These are phyloP conservation scores for Leonotis leonurus DNA, from an alignment of 257 asterid species.

Conservation along the genomic window DNA sequence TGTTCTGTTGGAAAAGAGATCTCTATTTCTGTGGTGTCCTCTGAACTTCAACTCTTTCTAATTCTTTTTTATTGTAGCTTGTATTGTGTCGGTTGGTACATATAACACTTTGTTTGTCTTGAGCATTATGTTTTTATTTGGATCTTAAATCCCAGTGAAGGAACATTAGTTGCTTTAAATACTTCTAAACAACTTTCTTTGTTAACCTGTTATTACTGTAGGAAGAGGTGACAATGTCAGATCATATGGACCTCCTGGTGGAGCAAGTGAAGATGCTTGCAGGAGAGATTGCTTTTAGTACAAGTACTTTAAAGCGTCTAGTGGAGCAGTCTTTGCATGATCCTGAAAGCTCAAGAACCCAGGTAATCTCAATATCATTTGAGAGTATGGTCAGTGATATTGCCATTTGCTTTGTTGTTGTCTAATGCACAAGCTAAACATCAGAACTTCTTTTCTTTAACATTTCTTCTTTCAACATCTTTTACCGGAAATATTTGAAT, in stretches of 20 bases:
- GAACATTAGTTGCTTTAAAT: slow-evolving; percentile 7
- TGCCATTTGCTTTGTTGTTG: background rate
- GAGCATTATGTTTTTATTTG: background rate
- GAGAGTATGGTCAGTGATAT: background rate
- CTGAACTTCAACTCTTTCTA: background rate
- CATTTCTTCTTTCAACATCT: background rate
- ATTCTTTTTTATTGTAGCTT: background rate
- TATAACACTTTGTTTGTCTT: background rate
- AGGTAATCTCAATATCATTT: slow-evolving; percentile 36
- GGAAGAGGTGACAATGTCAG: slow-evolving; percentile 74
- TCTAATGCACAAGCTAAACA: background rate
- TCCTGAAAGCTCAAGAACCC: slow-evolving; percentile 70
- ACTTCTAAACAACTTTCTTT: slow-evolving; percentile 9
- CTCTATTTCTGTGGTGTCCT: background rate
- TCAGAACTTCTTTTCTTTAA: background rate
- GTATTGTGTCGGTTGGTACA: background rate
- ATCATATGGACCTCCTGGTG: slow-evolving; percentile 86
- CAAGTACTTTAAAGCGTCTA: slow-evolving; percentile 89
- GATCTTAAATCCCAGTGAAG: background rate
- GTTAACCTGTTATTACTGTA: slow-evolving; percentile 23
- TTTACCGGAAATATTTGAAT: background rate
- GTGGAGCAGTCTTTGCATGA: slow-evolving; percentile 72
- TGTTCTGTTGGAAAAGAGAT: background rate
- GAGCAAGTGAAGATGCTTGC: slow-evolving; percentile 99
- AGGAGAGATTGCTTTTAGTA: slow-evolving; percentile 92